Evolutionary conservation across 2,329 filamentous ascomycete genomes (phyloP).

Genomic region (Botrytis elliptica): DNA sequence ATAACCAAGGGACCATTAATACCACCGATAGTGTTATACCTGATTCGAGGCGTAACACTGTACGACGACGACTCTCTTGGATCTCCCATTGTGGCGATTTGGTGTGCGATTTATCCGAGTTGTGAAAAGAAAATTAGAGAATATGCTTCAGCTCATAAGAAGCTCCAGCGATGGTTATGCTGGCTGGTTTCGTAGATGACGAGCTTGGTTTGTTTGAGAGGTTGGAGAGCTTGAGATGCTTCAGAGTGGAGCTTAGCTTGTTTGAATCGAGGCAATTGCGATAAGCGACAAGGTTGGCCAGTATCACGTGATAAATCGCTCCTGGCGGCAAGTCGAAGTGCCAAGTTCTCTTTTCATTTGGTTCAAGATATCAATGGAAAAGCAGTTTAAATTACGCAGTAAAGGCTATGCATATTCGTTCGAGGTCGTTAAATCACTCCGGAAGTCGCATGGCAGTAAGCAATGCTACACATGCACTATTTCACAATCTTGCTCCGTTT

Average conservation of each 20-base stretch:
- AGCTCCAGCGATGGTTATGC: conserved; percentile 20
- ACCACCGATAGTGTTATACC: conserved; percentile 98
- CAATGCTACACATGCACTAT: background rate
- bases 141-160: conserved; percentile 20
- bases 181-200: conserved; percentile 14
- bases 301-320: background rate
- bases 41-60: conserved; percentile 66
- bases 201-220: conserved; percentile 21
- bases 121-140: background rate
- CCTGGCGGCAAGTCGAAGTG: background rate
- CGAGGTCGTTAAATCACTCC: background rate
- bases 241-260: conserved; percentile 23
- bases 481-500: background rate
- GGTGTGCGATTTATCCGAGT: conserved; percentile 1
- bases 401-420: background rate
- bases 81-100: conserved; percentile 38
- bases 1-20: conserved; percentile 98
- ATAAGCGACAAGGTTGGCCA: conserved; percentile 23
- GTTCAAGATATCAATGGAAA: background rate
- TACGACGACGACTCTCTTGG: conserved; percentile 42
- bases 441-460: background rate
- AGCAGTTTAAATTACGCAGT: background rate
- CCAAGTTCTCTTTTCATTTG: background rate
- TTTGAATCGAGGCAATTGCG: conserved; percentile 23
- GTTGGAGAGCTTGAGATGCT: conserved; percentile 24